Conservation (phyloP, 176 grass and related monocot genomes). For the Guadua angustifolia region DNA sequence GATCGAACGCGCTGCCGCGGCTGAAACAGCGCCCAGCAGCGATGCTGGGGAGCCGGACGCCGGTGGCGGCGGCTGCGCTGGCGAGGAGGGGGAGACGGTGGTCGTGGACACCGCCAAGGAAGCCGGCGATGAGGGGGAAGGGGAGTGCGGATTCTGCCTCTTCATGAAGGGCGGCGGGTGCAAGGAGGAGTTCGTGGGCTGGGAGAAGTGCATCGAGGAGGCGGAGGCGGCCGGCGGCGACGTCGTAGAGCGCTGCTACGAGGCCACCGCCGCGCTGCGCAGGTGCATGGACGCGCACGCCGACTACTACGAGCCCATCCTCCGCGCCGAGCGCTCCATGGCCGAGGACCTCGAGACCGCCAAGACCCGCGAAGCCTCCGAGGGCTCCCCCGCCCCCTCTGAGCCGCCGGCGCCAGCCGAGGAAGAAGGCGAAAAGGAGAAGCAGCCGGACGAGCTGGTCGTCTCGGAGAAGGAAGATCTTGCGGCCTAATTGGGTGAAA, state of each 20-base stretch:
- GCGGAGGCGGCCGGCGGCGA: conserved; percentile 59
- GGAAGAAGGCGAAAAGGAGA: neutral
- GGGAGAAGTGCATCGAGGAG: conserved; percentile 92
- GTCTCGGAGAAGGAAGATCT: conserved; percentile 1
- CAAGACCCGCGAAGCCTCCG: neutral
- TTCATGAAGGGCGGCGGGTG: conserved; percentile 98
- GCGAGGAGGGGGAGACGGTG: conserved; percentile 26
- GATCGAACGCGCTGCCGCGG: neutral
- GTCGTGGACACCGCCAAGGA: conserved; percentile 17
- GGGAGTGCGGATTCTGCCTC: conserved; percentile 86
- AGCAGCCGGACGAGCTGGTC: neutral
- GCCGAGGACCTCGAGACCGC: conserved; percentile 49
- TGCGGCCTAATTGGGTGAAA: neutral
- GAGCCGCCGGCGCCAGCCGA: neutral
- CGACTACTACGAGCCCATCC: conserved; percentile 83
- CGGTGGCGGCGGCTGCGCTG: neutral
- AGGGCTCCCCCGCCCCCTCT: neutral
- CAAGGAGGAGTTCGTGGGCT: conserved; percentile 76
- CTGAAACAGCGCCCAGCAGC: neutral
- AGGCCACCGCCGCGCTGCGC: conserved; percentile 60
- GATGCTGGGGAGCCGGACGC: neutral
- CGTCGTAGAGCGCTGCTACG: conserved; percentile 72
- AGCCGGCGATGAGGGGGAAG: conserved; percentile 29
- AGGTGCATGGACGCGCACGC: conserved; percentile 81
- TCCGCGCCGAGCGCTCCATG: conserved; percentile 63